A percentile compares a stretch with the other conserved stretches of the same genome.
Conservation (phyloP, 176 grass and related monocot species). For the Phoenix dactylifera region DNA sequence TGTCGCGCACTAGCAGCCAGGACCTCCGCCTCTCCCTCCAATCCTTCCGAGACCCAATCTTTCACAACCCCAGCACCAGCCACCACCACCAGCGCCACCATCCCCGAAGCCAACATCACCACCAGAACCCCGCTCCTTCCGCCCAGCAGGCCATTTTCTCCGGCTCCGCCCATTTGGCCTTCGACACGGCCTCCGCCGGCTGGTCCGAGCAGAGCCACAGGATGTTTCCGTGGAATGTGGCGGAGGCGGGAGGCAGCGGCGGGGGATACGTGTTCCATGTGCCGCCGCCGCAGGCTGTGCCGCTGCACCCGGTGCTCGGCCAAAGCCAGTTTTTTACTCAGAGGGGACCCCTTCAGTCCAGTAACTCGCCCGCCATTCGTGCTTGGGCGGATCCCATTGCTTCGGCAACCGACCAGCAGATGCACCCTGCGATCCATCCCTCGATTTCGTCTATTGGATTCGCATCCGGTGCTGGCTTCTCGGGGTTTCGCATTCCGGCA, state of each 20-base stretch:
- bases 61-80: conserved; percentile 39
- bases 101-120: too few species aligned
- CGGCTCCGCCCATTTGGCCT: conserved; percentile 41
- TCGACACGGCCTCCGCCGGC: conserved; percentile 33
- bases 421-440: conserved; percentile 35
- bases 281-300: conserved; percentile 49
- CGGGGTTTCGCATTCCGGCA: conserved; percentile 66
- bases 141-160: conserved; percentile 34
- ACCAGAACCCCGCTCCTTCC: conserved; percentile 21
- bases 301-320: conserved; percentile 57
- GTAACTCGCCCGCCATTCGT: conserved; percentile 80
- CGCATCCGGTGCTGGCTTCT: conserved; percentile 49
- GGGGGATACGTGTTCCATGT: conserved; percentile 56
- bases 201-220: conserved; percentile 63
- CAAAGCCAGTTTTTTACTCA: conserved; percentile 73
- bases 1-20: conserved; percentile 58
- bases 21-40: conserved; percentile 87
- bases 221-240: conserved; percentile 63
- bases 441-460: conserved; percentile 53
- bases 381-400: conserved; percentile 64
- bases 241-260: conserved; percentile 31
- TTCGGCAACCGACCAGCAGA: conserved; percentile 45
- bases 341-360: conserved; percentile 99
- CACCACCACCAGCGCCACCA: conserved; percentile 25
- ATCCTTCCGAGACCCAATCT: conserved; percentile 68